These are phyloP conservation scores for Diospyros lotus DNA, from an alignment of 148 eudicot genomes.

Conservation along the genomic window DNA sequence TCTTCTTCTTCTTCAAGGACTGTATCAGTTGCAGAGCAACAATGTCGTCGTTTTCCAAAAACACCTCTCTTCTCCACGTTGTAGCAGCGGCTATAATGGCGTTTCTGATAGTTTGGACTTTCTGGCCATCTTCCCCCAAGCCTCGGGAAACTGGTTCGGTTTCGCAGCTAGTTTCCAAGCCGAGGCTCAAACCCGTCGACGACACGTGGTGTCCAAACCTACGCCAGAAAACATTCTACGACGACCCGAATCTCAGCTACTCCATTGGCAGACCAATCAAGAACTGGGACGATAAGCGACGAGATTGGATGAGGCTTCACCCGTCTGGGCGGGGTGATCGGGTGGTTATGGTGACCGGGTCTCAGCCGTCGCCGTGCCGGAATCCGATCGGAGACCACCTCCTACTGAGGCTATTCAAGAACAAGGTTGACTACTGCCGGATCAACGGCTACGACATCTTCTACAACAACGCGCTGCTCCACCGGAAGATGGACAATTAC, in stretches of 20 bases:
- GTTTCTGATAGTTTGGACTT: too few species aligned
- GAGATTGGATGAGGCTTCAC: constrained; percentile 25
- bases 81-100: too few species aligned
- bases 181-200: neutral
- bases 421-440: constrained; percentile 43
- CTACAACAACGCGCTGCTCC: constrained; percentile 32
- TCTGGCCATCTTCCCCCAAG: too few species aligned
- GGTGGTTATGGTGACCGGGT: constrained; percentile 26
- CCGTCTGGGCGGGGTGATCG: constrained; percentile 16
- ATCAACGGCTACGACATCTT: constrained; percentile 34
- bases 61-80: too few species aligned
- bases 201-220: neutral
- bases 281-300: constrained; percentile 31
- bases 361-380: constrained; percentile 27
- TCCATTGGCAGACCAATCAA: constrained; percentile 16
- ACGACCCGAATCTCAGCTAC: constrained; percentile 15
- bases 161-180: too few species aligned
- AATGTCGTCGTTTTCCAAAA: too few species aligned
- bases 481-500: constrained; percentile 38
- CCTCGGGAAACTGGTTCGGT: too few species aligned
- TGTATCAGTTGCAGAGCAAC: too few species aligned
- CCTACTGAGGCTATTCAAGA: constrained; percentile 27
- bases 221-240: neutral
- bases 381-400: constrained; percentile 26
- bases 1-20: too few species aligned